A percentile compares a stretch with the other conserved stretches of the same genome.
These are phyloP conservation scores for Avena sativa DNA, from an alignment of 176 grass and related monocot genomes.

Conservation along the genomic window DNA sequence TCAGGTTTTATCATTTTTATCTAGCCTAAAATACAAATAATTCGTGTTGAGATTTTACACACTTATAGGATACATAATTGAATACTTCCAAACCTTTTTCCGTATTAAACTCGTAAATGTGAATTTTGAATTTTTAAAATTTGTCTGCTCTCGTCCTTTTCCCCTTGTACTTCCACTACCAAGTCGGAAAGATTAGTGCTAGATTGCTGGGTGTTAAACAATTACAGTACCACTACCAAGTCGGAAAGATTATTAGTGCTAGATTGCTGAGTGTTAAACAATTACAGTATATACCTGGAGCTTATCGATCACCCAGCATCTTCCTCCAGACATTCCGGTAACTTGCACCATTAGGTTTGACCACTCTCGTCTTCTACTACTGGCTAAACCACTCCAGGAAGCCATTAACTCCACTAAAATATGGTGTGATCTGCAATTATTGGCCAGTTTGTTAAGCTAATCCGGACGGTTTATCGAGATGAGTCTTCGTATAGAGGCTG, in stretches of 20 bases:
- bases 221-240: not conserved
- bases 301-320: slow-evolving; percentile 18
- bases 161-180: not conserved
- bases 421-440: slow-evolving; percentile 38
- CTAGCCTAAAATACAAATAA: no score
- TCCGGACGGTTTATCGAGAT: not conserved
- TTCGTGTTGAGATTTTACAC: no score
- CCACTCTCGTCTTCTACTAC: not conserved
- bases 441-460: not conserved
- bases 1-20: no score
- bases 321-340: slow-evolving; percentile 1
- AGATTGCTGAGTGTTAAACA: slow-evolving; percentile 24
- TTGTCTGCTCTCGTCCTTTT: not conserved
- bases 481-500: slow-evolving; percentile 15
- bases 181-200: not conserved
- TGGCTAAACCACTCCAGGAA: not conserved
- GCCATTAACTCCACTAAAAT: slow-evolving; percentile 7
- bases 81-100: no score
- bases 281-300: not conserved
- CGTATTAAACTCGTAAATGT: no score
- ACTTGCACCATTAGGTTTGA: slow-evolving; percentile 36
- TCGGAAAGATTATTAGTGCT: not conserved
- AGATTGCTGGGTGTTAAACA: slow-evolving; percentile 25
- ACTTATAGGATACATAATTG: no score
- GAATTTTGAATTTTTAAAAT: no score